A percentile compares a stretch with the other conserved stretches of the same genome.
Evolutionary conservation across 306 rosid genomes (phyloP).

Genomic region (Vigna mungo): DNA sequence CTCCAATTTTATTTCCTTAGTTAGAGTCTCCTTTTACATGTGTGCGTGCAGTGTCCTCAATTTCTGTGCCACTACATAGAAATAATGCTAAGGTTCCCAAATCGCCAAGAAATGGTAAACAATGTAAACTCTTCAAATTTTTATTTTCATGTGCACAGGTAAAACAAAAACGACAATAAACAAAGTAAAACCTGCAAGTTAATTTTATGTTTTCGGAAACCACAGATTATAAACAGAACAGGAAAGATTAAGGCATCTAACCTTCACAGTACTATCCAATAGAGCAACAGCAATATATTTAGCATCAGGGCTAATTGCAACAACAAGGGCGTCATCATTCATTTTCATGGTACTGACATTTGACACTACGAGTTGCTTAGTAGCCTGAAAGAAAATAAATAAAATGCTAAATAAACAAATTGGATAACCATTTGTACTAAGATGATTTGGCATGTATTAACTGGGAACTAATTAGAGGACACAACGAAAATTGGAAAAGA

Average conservation of each 20-base stretch:
- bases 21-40: neutral
- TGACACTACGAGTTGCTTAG: conserved; percentile 68
- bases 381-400: conserved; percentile 56
- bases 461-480: neutral
- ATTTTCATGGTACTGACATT: conserved; percentile 80
- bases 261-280: conserved; percentile 89
- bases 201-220: conserved; percentile 9
- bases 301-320: conserved; percentile 89
- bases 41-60: neutral
- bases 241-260: conserved; percentile 46
- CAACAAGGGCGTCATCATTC: conserved; percentile 85
- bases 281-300: conserved; percentile 88
- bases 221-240: conserved; percentile 17
- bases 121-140: conserved; percentile 3
- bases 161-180: conserved; percentile 30
- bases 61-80: neutral
- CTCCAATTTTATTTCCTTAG: neutral
- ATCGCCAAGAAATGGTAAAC: neutral
- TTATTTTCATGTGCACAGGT: neutral
- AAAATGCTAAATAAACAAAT: conserved; percentile 33
- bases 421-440: conserved; percentile 6
- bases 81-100: conserved; percentile 13
- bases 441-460: conserved; percentile 16
- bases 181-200: conserved; percentile 12
- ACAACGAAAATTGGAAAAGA: neutral